Evolutionary conservation across 2,329 filamentous ascomycete species (phyloP).

Genomic region (Fusarium fracticaudum): DNA sequence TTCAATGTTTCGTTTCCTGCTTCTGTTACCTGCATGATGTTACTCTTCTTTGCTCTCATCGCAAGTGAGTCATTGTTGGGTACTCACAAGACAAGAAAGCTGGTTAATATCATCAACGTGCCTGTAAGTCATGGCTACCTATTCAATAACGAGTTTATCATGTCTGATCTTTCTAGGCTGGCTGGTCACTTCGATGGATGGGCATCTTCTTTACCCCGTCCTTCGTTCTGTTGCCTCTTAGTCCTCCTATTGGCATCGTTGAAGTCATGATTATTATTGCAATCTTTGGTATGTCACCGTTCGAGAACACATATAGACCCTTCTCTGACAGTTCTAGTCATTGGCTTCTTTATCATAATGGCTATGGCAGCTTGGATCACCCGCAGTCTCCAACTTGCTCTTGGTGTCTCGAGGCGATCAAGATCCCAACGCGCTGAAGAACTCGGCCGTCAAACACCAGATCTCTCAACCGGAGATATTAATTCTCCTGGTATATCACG

Average conservation of each 20-base stretch:
- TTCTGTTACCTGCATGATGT: constrained; percentile 66
- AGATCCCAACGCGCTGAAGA: constrained; percentile 63
- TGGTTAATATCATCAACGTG: constrained; percentile 62
- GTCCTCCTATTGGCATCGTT: constrained; percentile 60
- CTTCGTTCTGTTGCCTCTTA: constrained; percentile 67
- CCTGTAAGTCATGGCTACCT: constrained; percentile 52
- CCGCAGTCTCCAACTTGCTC: constrained; percentile 60
- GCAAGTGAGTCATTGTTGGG: constrained; percentile 58
- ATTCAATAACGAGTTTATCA: not conserved
- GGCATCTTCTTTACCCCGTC: constrained; percentile 68
- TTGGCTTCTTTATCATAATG: constrained; percentile 65
- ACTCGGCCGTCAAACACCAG: constrained; percentile 48
- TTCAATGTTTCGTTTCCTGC: constrained; percentile 65
- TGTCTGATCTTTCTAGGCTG: constrained; percentile 53
- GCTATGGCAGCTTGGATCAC: constrained; percentile 63
- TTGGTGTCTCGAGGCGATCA: constrained; percentile 62
- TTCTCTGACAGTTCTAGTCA: constrained; percentile 49
- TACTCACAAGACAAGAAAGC: constrained; percentile 56
- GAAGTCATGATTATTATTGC: constrained; percentile 69
- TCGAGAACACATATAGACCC: too few relatives aligned
- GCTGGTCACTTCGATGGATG: constrained; percentile 67
- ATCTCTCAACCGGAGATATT: constrained; percentile 55
- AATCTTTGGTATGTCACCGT: constrained; percentile 60
- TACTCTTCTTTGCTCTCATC: constrained; percentile 62
- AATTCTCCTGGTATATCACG: constrained; percentile 42